phyloP scores from a whole-genome alignment of 108 stramenopile genomes.

The Chaetoceros muelleri region DNA sequence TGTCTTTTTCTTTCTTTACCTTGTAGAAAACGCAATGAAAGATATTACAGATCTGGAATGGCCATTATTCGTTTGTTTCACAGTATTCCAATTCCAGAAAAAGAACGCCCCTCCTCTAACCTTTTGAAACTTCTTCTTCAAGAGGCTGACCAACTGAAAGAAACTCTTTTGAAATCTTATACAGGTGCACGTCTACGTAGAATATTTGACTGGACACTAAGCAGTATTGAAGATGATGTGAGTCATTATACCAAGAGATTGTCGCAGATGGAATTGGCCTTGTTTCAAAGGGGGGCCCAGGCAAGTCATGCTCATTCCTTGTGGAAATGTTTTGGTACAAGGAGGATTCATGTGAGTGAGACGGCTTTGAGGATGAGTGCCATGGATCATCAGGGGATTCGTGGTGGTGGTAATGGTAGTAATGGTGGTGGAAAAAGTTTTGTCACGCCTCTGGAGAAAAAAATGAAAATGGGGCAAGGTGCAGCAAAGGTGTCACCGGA shows the following conservation, averaged over 20 bases:
- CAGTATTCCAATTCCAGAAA: too few species aligned
- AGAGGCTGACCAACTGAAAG: slow-evolving; percentile 24
- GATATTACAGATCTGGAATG: slow-evolving; percentile 45
- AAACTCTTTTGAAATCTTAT: slow-evolving; percentile 30
- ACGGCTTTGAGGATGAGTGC: neutral
- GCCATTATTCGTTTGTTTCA: slow-evolving; percentile 40
- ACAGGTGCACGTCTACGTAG: slow-evolving; percentile 43
- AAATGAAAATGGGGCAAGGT: too few species aligned
- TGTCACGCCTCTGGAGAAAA: too few species aligned
- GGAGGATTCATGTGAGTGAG: slow-evolving; percentile 8
- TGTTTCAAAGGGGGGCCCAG: slow-evolving; percentile 36
- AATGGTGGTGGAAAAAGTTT: too few species aligned
- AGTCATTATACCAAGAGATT: slow-evolving; percentile 22
- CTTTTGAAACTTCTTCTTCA: too few species aligned
- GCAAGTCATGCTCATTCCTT: slow-evolving; percentile 25
- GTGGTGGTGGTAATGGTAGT: too few species aligned
- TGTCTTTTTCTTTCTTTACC: neutral
- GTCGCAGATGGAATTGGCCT: slow-evolving; percentile 36
- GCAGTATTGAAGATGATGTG: slow-evolving; percentile 49
- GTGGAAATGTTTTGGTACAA: slow-evolving; percentile 39
- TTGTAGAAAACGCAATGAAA: slow-evolving; percentile 47
- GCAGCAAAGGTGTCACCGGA: too few species aligned
- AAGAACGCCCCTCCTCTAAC: too few species aligned
- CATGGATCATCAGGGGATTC: neutral
- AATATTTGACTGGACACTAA: slow-evolving; percentile 52